Base-by-base conservation (phyloP, 1,284 basidiomycete species). In the Moniliella sp. region DNA sequence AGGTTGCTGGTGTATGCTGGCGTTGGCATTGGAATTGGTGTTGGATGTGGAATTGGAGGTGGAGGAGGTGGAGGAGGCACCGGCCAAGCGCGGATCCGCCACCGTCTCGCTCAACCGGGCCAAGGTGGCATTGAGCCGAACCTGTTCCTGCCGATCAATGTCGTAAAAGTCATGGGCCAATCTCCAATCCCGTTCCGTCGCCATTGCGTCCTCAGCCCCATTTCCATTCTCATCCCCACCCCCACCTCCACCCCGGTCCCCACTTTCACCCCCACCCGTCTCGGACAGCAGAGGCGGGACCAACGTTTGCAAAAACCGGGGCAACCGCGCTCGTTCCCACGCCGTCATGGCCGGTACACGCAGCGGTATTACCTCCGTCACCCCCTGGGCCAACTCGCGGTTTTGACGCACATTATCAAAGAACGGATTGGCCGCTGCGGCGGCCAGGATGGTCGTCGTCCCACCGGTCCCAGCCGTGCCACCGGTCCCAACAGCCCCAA, bases 351-450 rank as follows among this genome's bases (percentile, higher is more conserved):
- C 2, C 7, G 50, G 50, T 21, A 55, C 13, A 1, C 47, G 39
- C 35, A 57, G 39, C 1, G 56, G 56, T 14, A 57, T 43, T 13
- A 36, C 35, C 17, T 55, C 54, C 8, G 56, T 75, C n/a, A 65
- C 64, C 5, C 80, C 81, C 33, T 80, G 75, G 8, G 74, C 72
- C 19, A 91, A 70, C 64, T 97, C 88, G 11, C 76, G 63, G 52
- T 94, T 91, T 62, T 97, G 88, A 18, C 88, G 76, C 48, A 97
- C 81, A 49, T 81, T 78, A 63, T 97, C 84, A 47, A 84, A 65
- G 48, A 65, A 65, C 0, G 64, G 64, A 27, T 65, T 65, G 16
- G 54, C 47, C n/a, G 42, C 43, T 1, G 40, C 33, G 29, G 14
- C n/a, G n/a, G n/a, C n/a, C n/a, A n/a, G n/a, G n/a, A n/a, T n/a